Percentiles rank a stretch among this genome's conserved stretches.
These are phyloP conservation scores for Nyctanthes arbortristis DNA, from an alignment of 257 asterid genomes.

Conservation along the genomic window DNA sequence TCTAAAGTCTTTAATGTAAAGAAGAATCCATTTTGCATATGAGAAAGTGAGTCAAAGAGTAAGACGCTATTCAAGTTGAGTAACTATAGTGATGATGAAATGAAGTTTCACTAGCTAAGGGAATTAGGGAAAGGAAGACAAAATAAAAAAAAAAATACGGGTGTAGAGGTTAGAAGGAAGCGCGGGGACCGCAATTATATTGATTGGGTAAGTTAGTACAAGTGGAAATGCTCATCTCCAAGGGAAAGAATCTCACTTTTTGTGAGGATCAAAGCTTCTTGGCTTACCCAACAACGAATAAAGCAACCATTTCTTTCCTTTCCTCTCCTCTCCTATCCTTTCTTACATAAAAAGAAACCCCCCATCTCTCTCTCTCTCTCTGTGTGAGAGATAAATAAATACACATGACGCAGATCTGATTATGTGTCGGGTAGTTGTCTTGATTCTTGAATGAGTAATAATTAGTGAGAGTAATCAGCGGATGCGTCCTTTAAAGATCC, in stretches of 20 bases:
- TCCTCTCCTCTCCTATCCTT: constrained; percentile 3
- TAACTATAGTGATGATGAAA: no score
- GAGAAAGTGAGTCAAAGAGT: no score
- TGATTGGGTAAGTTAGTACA: no score
- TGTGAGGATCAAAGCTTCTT: constrained; percentile 53
- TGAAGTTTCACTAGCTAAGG: no score
- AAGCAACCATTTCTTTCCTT: constrained; percentile 33
- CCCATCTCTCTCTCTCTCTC: no score
- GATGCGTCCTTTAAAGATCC: constrained; percentile 33
- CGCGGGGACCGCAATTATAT: no score
- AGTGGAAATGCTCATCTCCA: constrained; percentile 20
- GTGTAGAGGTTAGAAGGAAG: no score
- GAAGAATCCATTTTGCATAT: no score
- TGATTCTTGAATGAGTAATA: constrained; percentile 16
- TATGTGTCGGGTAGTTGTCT: constrained; percentile 62
- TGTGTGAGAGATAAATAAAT: not conserved
- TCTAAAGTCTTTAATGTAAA: no score
- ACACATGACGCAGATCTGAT: constrained; percentile 44
- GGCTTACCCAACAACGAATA: constrained; percentile 51
- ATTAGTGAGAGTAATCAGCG: constrained; percentile 21
- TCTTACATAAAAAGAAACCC: constrained; percentile 11
- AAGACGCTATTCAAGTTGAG: no score
- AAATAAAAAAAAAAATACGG: no score
- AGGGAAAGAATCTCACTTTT: constrained; percentile 64
- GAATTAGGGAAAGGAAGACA: no score